phyloP scores from a whole-genome alignment of 1,284 basidiomycete genomes.

The Peniophora sp. region DNA sequence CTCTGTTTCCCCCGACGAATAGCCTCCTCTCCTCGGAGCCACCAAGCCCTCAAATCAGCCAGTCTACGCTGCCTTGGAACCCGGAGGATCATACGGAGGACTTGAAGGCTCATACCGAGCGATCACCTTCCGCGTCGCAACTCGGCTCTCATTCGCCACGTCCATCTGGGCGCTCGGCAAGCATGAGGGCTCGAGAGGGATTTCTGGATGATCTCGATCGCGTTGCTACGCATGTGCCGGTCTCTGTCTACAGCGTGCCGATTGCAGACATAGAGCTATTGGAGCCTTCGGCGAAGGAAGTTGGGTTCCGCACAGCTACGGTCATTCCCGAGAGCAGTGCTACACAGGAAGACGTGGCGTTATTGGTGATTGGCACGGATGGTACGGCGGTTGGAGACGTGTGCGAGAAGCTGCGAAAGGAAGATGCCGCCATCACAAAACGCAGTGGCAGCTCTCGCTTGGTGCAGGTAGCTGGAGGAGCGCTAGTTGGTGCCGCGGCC shows the following conservation, averaged over 20 bases:
- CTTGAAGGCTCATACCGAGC: not conserved
- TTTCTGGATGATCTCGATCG: conserved; percentile 38
- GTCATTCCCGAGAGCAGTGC: conserved; percentile 20
- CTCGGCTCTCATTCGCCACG: too few species aligned
- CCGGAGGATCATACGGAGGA: not conserved
- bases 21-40: conserved; percentile 17
- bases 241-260: conserved; percentile 38
- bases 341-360: conserved; percentile 26
- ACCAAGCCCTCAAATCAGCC: conserved; percentile 11
- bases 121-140: not conserved
- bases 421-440: too few species aligned
- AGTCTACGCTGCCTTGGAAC: conserved; percentile 1
- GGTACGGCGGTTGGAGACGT: conserved; percentile 28
- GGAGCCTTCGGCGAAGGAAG: conserved; percentile 28
- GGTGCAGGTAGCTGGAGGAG: too few species aligned
- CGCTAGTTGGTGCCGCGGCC: too few species aligned
- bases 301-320: conserved; percentile 32
- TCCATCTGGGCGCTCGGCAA: conserved; percentile 39
- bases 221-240: conserved; percentile 28
- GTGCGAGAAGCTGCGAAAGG: too few species aligned
- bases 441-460: too few species aligned
- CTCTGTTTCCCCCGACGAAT: conserved; percentile 37
- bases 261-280: conserved; percentile 32
- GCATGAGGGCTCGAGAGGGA: conserved; percentile 36
- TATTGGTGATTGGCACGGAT: conserved; percentile 42